A percentile compares a stretch with the other conserved stretches of the same genome.
Evolutionary conservation across 2,329 filamentous ascomycete species (phyloP).

Genomic region (Aspergillus sp.): DNA sequence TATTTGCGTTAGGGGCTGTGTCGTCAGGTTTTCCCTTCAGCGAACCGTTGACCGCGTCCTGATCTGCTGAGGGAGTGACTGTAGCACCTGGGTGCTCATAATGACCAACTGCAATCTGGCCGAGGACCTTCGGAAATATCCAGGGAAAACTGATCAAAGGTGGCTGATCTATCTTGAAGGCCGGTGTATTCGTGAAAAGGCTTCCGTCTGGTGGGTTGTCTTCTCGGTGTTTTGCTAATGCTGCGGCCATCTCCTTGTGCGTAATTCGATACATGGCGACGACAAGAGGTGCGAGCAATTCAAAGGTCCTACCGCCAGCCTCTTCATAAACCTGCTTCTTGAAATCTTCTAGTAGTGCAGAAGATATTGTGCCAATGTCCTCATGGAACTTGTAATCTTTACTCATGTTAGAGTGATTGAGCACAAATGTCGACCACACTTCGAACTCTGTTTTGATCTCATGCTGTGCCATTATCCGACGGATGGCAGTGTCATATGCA

Average conservation of each 20-base stretch:
- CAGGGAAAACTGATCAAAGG: constrained; percentile 93
- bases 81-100: constrained; percentile 20
- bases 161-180: constrained; percentile 47
- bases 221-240: constrained; percentile 52
- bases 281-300: constrained; percentile 68
- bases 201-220: constrained; percentile 17
- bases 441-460: constrained; percentile 87
- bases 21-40: background rate
- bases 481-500: constrained; percentile 74
- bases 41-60: background rate
- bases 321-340: constrained; percentile 64
- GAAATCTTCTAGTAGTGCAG: constrained; percentile 67
- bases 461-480: constrained; percentile 79
- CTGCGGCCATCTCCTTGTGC: constrained; percentile 64
- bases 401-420: constrained; percentile 69
- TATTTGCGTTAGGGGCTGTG: background rate
- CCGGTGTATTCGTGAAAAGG: constrained; percentile 7
- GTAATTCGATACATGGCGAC: constrained; percentile 88
- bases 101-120: constrained; percentile 60
- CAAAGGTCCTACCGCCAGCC: constrained; percentile 60
- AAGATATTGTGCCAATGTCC: constrained; percentile 69
- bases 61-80: background rate
- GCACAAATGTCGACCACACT: constrained; percentile 81
- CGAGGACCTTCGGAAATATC: constrained; percentile 75
- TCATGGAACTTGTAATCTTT: constrained; percentile 86